These are phyloP conservation scores for Coniochaeta sp. DNA, from an alignment of 2,329 filamentous ascomycete genomes.

Conservation along the genomic window DNA sequence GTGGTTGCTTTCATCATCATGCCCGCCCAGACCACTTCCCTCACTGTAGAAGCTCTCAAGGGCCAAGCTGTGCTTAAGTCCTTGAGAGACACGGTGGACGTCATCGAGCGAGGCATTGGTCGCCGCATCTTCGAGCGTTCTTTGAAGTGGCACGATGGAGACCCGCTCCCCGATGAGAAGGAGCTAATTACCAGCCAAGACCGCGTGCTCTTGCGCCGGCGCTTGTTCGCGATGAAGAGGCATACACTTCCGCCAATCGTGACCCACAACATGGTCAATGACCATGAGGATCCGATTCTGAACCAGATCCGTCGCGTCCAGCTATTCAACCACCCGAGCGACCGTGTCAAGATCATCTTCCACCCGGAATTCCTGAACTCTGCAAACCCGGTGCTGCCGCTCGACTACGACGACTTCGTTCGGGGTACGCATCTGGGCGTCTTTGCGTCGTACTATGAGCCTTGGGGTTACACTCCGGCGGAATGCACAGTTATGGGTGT, in stretches of 20 bases:
- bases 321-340: conserved; percentile 90
- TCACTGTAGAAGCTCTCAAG: conserved; percentile 92
- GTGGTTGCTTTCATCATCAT: conserved; percentile 98
- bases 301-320: conserved; percentile 95
- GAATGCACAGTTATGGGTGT: conserved; percentile 99
- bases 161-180: conserved; percentile 91
- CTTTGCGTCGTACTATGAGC: conserved; percentile 97
- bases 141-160: conserved; percentile 90
- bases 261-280: conserved; percentile 98
- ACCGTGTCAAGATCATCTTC: conserved; percentile 96
- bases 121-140: conserved; percentile 92
- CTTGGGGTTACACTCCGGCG: conserved; percentile 97
- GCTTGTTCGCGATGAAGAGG: conserved; percentile 95
- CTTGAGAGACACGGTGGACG: conserved; percentile 81
- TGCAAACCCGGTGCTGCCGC: conserved; percentile 84
- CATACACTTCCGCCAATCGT: conserved; percentile 87
- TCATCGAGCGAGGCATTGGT: conserved; percentile 88
- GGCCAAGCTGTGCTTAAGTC: conserved; percentile 98
- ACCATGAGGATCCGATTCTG: conserved; percentile 84
- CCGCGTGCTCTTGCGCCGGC: conserved; percentile 81
- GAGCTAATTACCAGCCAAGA: conserved; percentile 89
- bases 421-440: conserved; percentile 92
- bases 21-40: conserved; percentile 90
- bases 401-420: conserved; percentile 98
- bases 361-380: conserved; percentile 97